Conservation (phyloP, 2,329 filamentous ascomycete genomes). For the Epichloe coenophiala region DNA sequence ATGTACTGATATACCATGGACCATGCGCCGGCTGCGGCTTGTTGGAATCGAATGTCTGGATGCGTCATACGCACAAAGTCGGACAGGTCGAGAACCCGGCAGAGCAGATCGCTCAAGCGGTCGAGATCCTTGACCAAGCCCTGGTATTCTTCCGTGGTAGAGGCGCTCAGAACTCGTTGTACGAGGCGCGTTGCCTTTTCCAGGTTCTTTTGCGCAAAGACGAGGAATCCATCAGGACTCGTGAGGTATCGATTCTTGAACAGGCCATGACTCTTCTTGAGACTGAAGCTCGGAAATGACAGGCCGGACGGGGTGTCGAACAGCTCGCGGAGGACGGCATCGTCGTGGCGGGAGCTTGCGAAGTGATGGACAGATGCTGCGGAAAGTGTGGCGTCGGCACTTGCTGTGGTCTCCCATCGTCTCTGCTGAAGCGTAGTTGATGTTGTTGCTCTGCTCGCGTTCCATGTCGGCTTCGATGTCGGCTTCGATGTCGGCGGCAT, state of each 20-base stretch:
- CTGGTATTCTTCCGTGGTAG: constrained; percentile 58
- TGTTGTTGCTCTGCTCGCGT: neutral
- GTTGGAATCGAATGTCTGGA: constrained; percentile 63
- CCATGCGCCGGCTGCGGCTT: constrained; percentile 79
- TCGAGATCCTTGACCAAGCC: constrained; percentile 70
- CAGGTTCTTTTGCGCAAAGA: constrained; percentile 68
- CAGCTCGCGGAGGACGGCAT: constrained; percentile 60
- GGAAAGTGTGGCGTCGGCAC: constrained; percentile 8
- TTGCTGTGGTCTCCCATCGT: constrained; percentile 28
- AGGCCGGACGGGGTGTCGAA: constrained; percentile 56
- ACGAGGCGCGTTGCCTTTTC: constrained; percentile 71
- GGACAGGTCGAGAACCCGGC: constrained; percentile 85
- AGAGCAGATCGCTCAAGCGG: constrained; percentile 81
- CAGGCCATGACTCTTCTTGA: constrained; percentile 50
- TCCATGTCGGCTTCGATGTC: constrained; percentile 8
- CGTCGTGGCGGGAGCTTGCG: constrained; percentile 44
- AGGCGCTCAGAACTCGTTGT: constrained; percentile 57
- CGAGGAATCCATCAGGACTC: constrained; percentile 66
- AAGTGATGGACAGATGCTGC: constrained; percentile 15
- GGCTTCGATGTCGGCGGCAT: too few relatives aligned
- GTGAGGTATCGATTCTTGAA: constrained; percentile 90
- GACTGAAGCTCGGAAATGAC: constrained; percentile 23
- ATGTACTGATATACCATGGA: constrained; percentile 92
- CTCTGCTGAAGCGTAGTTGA: constrained; percentile 13
- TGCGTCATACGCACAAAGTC: constrained; percentile 94